Conservation (phyloP, 345 rosid genomes). For the Linum tenue region DNA sequence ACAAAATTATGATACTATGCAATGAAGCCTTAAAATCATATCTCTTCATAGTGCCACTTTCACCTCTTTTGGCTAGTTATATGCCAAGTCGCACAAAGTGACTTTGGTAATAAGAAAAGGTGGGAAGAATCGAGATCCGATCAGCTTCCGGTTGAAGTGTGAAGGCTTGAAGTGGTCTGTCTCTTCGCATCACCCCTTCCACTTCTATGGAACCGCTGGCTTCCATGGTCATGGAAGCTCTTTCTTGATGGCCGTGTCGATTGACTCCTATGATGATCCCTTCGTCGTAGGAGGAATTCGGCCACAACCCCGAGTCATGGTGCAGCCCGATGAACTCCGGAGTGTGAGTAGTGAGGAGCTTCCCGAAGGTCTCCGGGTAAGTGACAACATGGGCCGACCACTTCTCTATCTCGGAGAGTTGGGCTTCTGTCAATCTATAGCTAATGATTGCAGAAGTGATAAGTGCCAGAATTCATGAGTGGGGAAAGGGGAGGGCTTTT, state of each 20-base stretch:
- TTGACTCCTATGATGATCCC: background rate
- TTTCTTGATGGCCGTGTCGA: background rate
- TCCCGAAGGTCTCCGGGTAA: conserved; percentile 27
- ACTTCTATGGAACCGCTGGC: background rate
- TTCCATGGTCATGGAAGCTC: conserved; percentile 1
- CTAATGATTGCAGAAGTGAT: conserved; percentile 20
- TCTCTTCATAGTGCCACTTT: too few relatives aligned
- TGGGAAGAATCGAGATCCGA: background rate
- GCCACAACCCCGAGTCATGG: background rate
- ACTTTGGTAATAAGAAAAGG: too few relatives aligned
- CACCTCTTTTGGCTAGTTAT: too few relatives aligned
- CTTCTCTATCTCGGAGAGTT: conserved; percentile 28
- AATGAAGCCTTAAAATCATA: too few relatives aligned
- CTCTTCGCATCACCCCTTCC: background rate
- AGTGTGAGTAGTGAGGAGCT: conserved; percentile 29
- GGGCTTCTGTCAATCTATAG: conserved; percentile 34
- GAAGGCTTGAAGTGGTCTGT: background rate
- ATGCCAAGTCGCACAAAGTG: too few relatives aligned
- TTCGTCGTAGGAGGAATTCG: background rate
- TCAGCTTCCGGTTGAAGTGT: background rate
- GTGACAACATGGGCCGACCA: conserved; percentile 33
- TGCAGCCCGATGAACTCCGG: conserved; percentile 33
- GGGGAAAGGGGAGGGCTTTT: conserved; percentile 26
- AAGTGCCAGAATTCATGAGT: conserved; percentile 28
- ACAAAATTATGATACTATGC: too few relatives aligned